Evolutionary conservation across 352 stramenopile species (phyloP).

Genomic region (Globisporangium mamillatum): DNA sequence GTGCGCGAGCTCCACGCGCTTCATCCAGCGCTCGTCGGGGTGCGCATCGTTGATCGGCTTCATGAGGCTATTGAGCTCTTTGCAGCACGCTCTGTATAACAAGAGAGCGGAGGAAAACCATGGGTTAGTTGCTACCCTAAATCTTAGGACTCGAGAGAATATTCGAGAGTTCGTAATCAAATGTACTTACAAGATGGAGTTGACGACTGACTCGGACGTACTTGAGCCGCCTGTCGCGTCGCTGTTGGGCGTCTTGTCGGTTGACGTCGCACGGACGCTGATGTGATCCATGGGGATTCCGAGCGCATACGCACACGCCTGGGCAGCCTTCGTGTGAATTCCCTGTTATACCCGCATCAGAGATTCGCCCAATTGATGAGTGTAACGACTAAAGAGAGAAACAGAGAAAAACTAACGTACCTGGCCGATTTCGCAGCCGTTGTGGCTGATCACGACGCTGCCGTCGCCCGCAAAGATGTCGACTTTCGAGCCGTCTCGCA

Average conservation of each 20-base stretch:
- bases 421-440: conserved; percentile 97
- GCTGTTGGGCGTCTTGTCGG: conserved; percentile 47
- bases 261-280: conserved; percentile 40
- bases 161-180: background rate
- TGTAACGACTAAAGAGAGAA: background rate
- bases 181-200: conserved; percentile 28
- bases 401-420: conserved; percentile 42
- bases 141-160: background rate
- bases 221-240: conserved; percentile 44
- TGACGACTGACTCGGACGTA: conserved; percentile 53
- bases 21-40: conserved; percentile 30
- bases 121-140: background rate
- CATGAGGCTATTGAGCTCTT: conserved; percentile 37
- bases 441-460: conserved; percentile 95
- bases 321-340: conserved; percentile 65
- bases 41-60: conserved; percentile 24
- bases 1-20: conserved; percentile 80
- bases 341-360: conserved; percentile 22
- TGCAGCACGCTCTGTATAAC: conserved; percentile 34
- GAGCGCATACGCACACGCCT: conserved; percentile 47
- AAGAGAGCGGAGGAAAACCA: conserved; percentile 11
- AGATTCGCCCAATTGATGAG: background rate
- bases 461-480: conserved; percentile 71
- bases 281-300: conserved; percentile 40
- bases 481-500: conserved; percentile 33